Conservation (phyloP, 1,284 basidiomycete genomes). For the Cryptococcus sp. region DNA sequence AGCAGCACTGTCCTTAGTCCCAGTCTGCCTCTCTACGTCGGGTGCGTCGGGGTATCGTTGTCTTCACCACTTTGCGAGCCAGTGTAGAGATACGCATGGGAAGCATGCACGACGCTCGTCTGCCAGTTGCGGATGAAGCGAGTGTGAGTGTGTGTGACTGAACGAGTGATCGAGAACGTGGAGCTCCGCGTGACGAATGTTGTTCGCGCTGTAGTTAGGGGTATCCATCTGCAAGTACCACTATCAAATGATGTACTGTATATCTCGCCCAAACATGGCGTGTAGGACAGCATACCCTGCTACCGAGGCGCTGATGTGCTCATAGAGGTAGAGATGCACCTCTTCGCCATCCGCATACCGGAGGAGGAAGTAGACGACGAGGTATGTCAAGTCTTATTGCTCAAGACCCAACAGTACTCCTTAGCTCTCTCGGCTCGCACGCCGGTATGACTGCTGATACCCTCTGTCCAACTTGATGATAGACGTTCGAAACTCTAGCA, state of each 20-base stretch:
- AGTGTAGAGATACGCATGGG: no score
- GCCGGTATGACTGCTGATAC: background rate
- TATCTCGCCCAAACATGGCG: no score
- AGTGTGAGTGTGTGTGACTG: background rate
- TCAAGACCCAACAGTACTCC: background rate
- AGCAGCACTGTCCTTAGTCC: background rate
- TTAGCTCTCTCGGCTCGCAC: background rate
- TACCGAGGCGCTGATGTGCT: background rate
- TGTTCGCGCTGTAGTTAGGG: no score
- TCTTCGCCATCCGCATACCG: slow-evolving; percentile 22
- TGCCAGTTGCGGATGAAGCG: no score
- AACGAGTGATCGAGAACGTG: no score
- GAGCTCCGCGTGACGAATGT: no score
- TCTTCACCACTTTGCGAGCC: background rate
- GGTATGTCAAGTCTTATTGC: slow-evolving; percentile 9
- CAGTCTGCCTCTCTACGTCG: background rate
- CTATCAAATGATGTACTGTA: background rate
- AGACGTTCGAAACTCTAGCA: background rate
- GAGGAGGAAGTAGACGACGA: slow-evolving; percentile 7
- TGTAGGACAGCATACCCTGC: no score
- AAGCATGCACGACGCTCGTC: background rate
- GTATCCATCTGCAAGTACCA: background rate
- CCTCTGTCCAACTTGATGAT: no score
- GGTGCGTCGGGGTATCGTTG: background rate
- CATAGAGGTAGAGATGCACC: slow-evolving; percentile 15